These are phyloP conservation scores for Sinapis alba DNA, from an alignment of 441 rosid species.

Conservation along the genomic window DNA sequence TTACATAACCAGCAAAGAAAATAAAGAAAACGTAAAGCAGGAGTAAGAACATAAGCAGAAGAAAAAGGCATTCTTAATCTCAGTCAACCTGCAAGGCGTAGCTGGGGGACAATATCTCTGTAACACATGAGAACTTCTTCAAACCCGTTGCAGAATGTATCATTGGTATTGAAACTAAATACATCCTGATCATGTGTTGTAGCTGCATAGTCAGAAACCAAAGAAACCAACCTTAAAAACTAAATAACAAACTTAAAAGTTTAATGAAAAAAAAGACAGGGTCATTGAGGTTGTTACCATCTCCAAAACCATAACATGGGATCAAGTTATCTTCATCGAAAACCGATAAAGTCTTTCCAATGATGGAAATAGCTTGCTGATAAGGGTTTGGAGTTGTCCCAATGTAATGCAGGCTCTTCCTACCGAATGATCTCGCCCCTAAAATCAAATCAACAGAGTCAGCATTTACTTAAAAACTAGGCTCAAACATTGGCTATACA, in stretches of 20 bases:
- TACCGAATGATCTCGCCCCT: conserved; percentile 75
- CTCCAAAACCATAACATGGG: conserved; percentile 87
- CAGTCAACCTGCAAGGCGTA: conserved; percentile 63
- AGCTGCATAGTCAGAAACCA: conserved; percentile 43
- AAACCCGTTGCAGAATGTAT: conserved; percentile 64
- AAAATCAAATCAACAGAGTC: conserved; percentile 15
- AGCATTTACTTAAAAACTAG: conserved; percentile 6
- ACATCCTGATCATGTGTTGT: conserved; percentile 82
- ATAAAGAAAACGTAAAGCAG: conserved; percentile 3
- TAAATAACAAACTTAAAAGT: not conserved
- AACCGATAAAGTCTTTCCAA: conserved; percentile 72
- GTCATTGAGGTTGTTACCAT: conserved; percentile 47
- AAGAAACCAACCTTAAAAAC: conserved; percentile 7
- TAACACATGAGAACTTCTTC: conserved; percentile 70
- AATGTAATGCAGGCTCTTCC: conserved; percentile 65
- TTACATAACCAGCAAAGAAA: conserved; percentile 10
- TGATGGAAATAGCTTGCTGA: conserved; percentile 82
- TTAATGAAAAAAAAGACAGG: not conserved
- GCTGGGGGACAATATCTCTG: conserved; percentile 59
- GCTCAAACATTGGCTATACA: conserved; percentile 15
- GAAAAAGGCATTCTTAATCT: not conserved
- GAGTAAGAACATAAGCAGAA: not conserved
- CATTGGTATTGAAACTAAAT: conserved; percentile 63
- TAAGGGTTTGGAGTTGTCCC: conserved; percentile 69
- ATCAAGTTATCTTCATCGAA: conserved; percentile 84